phyloP scores from a whole-genome alignment of 805 yeast genomes.

The Lipomyces starkeyi region DNA sequence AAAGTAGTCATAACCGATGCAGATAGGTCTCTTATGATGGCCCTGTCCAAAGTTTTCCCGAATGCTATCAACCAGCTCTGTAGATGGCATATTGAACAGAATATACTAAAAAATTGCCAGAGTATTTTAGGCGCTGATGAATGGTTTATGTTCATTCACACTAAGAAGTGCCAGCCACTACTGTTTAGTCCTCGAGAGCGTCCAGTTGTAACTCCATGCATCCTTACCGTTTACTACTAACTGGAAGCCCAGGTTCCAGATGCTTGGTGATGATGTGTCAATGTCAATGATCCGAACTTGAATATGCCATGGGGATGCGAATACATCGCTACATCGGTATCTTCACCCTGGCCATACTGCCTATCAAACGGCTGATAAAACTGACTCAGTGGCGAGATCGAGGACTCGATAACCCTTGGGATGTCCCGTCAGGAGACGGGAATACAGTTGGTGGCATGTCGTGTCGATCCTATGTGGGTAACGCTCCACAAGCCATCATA shows the following conservation, averaged over 20 bases:
- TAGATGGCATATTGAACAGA: too few relatives aligned
- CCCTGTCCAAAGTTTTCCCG: too few relatives aligned
- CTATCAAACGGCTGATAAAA: conserved; percentile 1
- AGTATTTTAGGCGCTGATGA: background rate
- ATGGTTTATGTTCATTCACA: background rate
- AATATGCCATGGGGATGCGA: background rate
- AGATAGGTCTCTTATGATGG: too few relatives aligned
- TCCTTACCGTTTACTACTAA: background rate
- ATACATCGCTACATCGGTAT: background rate
- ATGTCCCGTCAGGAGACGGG: background rate
- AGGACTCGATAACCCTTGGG: background rate
- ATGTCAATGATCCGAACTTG: background rate
- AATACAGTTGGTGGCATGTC: background rate
- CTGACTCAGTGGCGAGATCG: background rate
- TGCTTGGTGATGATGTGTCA: background rate
- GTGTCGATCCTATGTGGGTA: background rate
- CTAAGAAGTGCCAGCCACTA: background rate
- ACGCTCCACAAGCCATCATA: background rate
- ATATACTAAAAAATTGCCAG: too few relatives aligned
- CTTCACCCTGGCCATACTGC: background rate
- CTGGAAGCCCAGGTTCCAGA: background rate
- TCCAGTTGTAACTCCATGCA: background rate
- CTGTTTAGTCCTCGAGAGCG: background rate
- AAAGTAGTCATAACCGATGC: too few relatives aligned
- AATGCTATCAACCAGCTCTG: too few relatives aligned